phyloP scores from a whole-genome alignment of 2,329 filamentous ascomycete genomes.

The Ceratocystis lukuohia region DNA sequence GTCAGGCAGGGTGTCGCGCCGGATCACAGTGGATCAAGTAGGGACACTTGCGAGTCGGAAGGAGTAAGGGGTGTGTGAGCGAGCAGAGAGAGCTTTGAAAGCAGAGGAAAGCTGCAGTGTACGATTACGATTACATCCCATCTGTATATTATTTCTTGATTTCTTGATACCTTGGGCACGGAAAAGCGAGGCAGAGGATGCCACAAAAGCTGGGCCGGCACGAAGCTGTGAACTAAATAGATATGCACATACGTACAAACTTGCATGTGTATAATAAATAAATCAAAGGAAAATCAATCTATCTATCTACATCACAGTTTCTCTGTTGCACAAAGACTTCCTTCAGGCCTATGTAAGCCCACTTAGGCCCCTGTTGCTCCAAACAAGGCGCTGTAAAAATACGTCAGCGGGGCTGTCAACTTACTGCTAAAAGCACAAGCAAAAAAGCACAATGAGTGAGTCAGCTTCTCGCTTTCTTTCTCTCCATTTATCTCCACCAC shows the following conservation, averaged over 20 bases:
- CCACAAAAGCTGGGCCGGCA: too few relatives aligned
- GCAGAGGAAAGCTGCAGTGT: neutral
- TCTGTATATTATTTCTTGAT: neutral
- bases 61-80: neutral
- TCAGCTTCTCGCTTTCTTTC: conserved; percentile 2
- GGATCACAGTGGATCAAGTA: neutral
- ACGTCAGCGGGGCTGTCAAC: conserved; percentile 7
- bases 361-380: conserved; percentile 5
- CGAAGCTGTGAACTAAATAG: neutral
- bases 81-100: neutral
- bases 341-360: neutral
- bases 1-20: neutral
- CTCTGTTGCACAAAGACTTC: neutral
- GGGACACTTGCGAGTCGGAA: neutral
- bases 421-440: neutral
- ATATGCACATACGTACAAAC: too few relatives aligned
- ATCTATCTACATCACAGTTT: too few relatives aligned
- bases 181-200: too few relatives aligned
- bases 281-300: neutral
- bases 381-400: neutral
- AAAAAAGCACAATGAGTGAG: conserved; percentile 12
- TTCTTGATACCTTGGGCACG: too few relatives aligned
- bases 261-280: neutral
- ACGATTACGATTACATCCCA: neutral
- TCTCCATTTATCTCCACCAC: conserved; percentile 3